Base-by-base conservation (phyloP, 2,329 filamentous ascomycete genomes). In the Trichoderma oligosporum region DNA sequence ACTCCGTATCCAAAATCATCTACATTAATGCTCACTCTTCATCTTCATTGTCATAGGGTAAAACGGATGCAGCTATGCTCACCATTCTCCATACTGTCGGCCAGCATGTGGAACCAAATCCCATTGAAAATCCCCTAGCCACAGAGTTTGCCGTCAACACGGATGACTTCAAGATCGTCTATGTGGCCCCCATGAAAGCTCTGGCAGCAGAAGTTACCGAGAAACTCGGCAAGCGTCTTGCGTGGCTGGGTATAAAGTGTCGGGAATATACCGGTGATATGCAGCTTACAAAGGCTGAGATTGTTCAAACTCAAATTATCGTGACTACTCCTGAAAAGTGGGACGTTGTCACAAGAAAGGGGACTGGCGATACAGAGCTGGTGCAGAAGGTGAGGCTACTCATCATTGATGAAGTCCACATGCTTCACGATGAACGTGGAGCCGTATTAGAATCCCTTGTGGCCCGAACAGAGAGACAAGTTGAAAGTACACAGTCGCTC, bases 251-350 rank as follows among this genome's bases (percentile, higher is more conserved):
- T 7, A 85, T 99, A 65, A 86, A 90, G 69, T 93, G 91, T 63
- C 88, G 94, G 61, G 94, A 99, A 73, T 86, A 96, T 70, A 99
- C 94, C 46, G 94, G 94, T 67, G 94, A 99, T 70, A 99, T 99
- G 94, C 94, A 99, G 69, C 81, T 99, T 57, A 97, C 93, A 47
- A 99, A 99, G 72, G 82, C 90, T 2, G 95, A 99, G 72, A 96
- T 99, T 60, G 82, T 97, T 14, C 87, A 92, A 62, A 99, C 94
- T 0, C 94, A 99, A 69, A 94, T 99, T 64, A 96, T 99, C 60
- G 94, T 99, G 48, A 99, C 95, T 0, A 99, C 94, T 0, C 94
- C 94, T 33, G 94, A 99, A 74, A 99, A 99, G 74, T 99, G 95
- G 95, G 94, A 99, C 70, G 94, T 99, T 1, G 90, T 99, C 4